phyloP scores from a whole-genome alignment of 345 rosid genomes.

The Moringa oleifera region DNA sequence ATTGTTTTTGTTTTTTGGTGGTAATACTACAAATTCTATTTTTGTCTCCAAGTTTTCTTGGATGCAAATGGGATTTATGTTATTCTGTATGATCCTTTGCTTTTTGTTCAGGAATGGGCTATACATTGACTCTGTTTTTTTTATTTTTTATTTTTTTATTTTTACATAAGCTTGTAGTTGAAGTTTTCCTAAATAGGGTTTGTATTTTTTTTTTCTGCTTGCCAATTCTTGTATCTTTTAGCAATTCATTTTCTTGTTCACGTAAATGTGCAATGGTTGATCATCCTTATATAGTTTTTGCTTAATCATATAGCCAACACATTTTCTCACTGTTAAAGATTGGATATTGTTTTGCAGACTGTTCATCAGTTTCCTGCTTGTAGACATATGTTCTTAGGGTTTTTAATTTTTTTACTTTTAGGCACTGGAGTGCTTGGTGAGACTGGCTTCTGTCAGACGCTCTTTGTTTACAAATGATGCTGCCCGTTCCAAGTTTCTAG shows the following conservation, averaged over 20 bases:
- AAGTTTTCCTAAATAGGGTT: background rate
- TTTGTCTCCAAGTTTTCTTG: background rate
- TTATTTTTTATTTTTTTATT: too few species aligned
- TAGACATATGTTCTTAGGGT: background rate
- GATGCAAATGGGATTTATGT: background rate
- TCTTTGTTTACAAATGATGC: conserved; percentile 85
- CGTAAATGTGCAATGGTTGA: background rate
- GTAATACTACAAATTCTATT: too few species aligned
- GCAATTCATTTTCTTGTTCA: too few species aligned
- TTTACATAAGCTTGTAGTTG: background rate
- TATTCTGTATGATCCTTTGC: background rate
- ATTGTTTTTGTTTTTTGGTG: too few species aligned
- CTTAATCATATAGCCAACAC: background rate
- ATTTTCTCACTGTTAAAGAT: background rate
- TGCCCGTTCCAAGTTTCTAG: conserved; percentile 85
- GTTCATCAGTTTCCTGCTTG: conserved; percentile 1
- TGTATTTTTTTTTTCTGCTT: too few species aligned
- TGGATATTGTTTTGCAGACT: background rate
- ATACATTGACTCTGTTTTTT: too few species aligned
- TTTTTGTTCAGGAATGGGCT: background rate
- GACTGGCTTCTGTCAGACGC: conserved; percentile 91
- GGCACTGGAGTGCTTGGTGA: conserved; percentile 99
- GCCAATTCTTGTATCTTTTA: too few species aligned
- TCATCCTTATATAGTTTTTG: background rate
- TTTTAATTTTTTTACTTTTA: conserved; percentile 25